A percentile compares a stretch with the other conserved stretches of the same genome.
Conservation (phyloP, 2,329 filamentous ascomycete species). For the Tolypocladium ophioglossoides region DNA sequence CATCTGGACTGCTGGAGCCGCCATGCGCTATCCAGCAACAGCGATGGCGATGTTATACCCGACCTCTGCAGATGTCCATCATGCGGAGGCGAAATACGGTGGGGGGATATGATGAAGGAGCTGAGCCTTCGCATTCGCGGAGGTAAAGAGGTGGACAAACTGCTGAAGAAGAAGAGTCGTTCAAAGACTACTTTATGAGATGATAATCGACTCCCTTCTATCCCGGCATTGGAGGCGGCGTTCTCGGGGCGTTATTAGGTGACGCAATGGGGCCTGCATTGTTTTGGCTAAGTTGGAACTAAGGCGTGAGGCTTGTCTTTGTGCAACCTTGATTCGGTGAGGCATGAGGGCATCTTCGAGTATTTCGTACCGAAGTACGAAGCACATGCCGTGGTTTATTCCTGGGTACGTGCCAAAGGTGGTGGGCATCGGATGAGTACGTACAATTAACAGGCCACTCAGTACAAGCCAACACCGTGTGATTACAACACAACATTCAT, state of each 20-base stretch:
- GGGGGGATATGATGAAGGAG: slow-evolving; percentile 75
- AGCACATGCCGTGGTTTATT: too few species aligned
- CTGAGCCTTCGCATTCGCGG: slow-evolving; percentile 64
- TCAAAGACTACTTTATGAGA: slow-evolving; percentile 10
- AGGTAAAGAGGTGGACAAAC: slow-evolving; percentile 54
- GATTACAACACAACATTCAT: too few species aligned
- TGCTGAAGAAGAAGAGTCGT: slow-evolving; percentile 46
- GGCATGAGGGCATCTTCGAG: not conserved
- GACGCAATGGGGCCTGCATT: not conserved
- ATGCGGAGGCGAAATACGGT: slow-evolving; percentile 53
- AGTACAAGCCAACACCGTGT: not conserved
- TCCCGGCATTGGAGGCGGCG: not conserved
- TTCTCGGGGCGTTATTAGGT: too few species aligned
- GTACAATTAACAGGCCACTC: not conserved
- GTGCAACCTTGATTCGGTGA: not conserved
- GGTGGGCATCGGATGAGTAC: not conserved
- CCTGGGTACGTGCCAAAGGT: too few species aligned
- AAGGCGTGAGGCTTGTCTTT: not conserved
- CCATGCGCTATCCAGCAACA: slow-evolving; percentile 32
- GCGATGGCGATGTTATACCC: slow-evolving; percentile 48
- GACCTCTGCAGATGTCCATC: slow-evolving; percentile 58
- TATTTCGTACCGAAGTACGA: too few species aligned
- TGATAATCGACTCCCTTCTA: not conserved
- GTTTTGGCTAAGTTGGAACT: not conserved
- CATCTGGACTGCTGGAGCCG: slow-evolving; percentile 51